Percentiles rank a stretch among this genome's conserved stretches.
These are phyloP conservation scores for Cubamyces lactineus DNA, from an alignment of 768 basidiomycete genomes.

Conservation along the genomic window DNA sequence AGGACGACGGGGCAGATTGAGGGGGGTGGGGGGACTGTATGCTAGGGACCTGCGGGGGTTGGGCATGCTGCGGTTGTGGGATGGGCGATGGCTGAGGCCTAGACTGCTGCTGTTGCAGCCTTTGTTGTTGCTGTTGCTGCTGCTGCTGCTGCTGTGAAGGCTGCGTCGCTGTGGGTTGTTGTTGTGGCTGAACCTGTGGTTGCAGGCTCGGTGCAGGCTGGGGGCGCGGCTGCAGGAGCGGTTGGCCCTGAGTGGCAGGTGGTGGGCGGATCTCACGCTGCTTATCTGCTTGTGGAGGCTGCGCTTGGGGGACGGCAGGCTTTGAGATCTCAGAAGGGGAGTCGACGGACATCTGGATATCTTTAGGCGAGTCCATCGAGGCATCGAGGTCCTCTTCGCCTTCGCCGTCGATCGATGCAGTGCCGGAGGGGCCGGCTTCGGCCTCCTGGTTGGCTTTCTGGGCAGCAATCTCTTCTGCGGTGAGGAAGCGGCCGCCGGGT, in stretches of 20 bases:
- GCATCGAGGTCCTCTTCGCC: conserved; percentile 42
- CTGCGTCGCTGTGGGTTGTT: conserved; percentile 21
- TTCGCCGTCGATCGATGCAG: conserved; percentile 40
- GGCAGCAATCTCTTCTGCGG: conserved; percentile 91
- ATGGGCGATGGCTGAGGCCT: conserved; percentile 24
- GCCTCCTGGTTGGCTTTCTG: conserved; percentile 55
- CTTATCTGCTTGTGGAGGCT: conserved; percentile 15
- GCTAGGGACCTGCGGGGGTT: conserved; percentile 27
- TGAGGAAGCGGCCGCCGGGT: conserved; percentile 96
- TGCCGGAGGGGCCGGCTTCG: conserved; percentile 39
- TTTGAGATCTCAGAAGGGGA: conserved; percentile 26
- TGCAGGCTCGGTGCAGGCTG: conserved; percentile 24
- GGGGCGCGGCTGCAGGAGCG: conserved; percentile 30
- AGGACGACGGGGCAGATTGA: conserved; percentile 34
- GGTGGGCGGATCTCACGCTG: conserved; percentile 19
- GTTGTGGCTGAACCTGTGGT: conserved; percentile 25
- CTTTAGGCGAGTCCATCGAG: conserved; percentile 25
- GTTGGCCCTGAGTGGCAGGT: conserved; percentile 20
- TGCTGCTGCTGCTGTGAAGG: not conserved
- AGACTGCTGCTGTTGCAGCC: conserved; percentile 21
- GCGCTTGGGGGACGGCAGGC: conserved; percentile 5
- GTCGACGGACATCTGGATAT: conserved; percentile 28
- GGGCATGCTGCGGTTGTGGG: conserved; percentile 25
- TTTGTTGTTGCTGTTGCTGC: conserved; percentile 5
- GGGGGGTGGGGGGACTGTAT: conserved; percentile 28